A percentile compares a stretch with the other conserved stretches of the same genome.
Conservation (phyloP, 441 rosid genomes). For the Gossypium gossypioides region DNA sequence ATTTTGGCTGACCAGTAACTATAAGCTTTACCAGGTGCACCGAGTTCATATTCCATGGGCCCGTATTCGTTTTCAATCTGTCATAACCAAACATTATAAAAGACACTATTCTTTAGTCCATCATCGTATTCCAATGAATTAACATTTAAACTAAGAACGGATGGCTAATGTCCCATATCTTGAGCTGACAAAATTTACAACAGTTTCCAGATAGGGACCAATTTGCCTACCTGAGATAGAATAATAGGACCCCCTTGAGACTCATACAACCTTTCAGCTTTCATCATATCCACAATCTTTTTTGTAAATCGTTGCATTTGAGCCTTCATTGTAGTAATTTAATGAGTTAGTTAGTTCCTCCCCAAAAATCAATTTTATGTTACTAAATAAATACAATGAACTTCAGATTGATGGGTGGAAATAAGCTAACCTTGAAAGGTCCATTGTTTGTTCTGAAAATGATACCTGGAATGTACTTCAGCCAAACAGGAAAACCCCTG, state of each 20-base stretch:
- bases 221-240: conserved; percentile 65
- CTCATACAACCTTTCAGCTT: conserved; percentile 72
- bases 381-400: neutral
- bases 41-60: conserved; percentile 77
- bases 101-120: conserved; percentile 10
- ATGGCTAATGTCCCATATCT: neutral
- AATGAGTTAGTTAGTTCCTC: neutral
- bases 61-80: conserved; percentile 98
- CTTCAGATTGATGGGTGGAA: conserved; percentile 19
- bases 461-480: conserved; percentile 86
- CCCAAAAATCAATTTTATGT: no score
- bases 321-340: conserved; percentile 31
- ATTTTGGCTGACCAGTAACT: conserved; percentile 82
- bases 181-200: neutral
- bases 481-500: conserved; percentile 99
- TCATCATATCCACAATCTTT: conserved; percentile 93
- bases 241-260: conserved; percentile 95
- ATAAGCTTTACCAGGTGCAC: conserved; percentile 62
- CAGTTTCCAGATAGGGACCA: neutral
- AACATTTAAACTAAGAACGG: neutral
- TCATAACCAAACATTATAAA: conserved; percentile 18
- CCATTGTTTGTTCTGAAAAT: conserved; percentile 85
- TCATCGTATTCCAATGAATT: neutral
- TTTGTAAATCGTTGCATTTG: conserved; percentile 78
- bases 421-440: conserved; percentile 69